Base-by-base conservation (phyloP, 139 green algal genomes). In the Closterium sp. region DNA sequence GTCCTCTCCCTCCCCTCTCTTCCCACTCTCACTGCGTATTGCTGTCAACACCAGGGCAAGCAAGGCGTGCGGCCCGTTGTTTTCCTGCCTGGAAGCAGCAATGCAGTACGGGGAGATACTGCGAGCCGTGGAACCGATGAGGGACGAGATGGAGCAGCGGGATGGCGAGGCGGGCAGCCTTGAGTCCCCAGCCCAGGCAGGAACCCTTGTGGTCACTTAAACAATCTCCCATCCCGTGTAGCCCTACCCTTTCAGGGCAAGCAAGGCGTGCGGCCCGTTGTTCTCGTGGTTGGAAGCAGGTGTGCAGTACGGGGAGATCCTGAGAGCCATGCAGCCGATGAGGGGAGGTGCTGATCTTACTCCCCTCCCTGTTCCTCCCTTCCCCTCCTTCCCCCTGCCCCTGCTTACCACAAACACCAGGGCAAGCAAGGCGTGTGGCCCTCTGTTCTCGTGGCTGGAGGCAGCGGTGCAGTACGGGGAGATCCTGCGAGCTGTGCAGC, bases 81-180 rank as follows among this genome's bases (percentile, higher is more conserved):
- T 55, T 28, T 30, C 16, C 19, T 93, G 90, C 87, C 2, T 93
- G 2, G 64, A 34, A 35, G 35, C 90, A 30, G 35, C 36, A 8
- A 30, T 93, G n/a, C 87, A 32, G 31, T 93, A 93, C 30, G 85
- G 85, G 5, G 87, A 93, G 85, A 93, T 92, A 9, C n/a, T 93
- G 1, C 5, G 33, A 3, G 34, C 16, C 3, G 90, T 93, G 36
- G 19, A 93, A 87, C 90, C 90, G 23, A n/a, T 92, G 30, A 69
- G 89, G 19, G 83, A 92, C 66, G 21, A 92, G 36, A 84, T 92
- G 84, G 89, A 34, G 33, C n/a, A 25, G 9, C 9, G 92, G 84
- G 89, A 91, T 84, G 30, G 76, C 84, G 89, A 92, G 89, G 19
- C n/a, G n/a, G n/a, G n/a, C n/a, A n/a, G n/a, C n/a, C n/a, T n/a